These are phyloP conservation scores for Ballota nigra DNA, from an alignment of 257 asterid genomes.

Conservation along the genomic window DNA sequence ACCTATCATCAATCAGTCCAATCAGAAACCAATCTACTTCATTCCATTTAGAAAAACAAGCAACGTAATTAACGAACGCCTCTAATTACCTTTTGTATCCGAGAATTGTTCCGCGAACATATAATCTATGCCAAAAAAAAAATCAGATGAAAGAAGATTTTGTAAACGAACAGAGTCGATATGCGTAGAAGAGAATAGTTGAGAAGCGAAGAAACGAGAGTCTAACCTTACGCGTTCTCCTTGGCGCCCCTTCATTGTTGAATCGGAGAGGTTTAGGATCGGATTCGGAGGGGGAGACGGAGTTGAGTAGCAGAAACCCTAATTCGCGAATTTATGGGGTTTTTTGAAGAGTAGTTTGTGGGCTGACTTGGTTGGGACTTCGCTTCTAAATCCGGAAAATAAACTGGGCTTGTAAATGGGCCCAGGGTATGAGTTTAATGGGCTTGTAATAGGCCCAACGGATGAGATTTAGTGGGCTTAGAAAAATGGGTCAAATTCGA, in stretches of 20 bases:
- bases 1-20: constrained; percentile 29
- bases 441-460: too few species aligned
- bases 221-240: constrained; percentile 55
- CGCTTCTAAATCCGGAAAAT: background rate
- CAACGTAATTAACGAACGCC: background rate
- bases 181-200: too few species aligned
- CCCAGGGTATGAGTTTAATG: background rate
- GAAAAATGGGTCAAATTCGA: too few species aligned
- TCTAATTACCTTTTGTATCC: constrained; percentile 56
- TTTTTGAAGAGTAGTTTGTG: background rate
- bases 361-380: background rate
- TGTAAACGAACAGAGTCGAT: background rate
- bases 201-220: too few species aligned
- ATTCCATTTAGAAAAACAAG: background rate
- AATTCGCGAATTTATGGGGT: background rate
- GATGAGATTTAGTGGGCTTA: too few species aligned
- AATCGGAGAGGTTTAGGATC: background rate
- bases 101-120: constrained; percentile 64
- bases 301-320: constrained; percentile 17
- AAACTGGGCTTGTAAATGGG: background rate
- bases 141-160: background rate
- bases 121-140: constrained; percentile 31
- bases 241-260: constrained; percentile 50
- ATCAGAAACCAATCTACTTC: background rate
- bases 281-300: constrained; percentile 10